These are phyloP conservation scores for Solanum bulbocastanum DNA, from an alignment of 257 asterid species.

Conservation along the genomic window DNA sequence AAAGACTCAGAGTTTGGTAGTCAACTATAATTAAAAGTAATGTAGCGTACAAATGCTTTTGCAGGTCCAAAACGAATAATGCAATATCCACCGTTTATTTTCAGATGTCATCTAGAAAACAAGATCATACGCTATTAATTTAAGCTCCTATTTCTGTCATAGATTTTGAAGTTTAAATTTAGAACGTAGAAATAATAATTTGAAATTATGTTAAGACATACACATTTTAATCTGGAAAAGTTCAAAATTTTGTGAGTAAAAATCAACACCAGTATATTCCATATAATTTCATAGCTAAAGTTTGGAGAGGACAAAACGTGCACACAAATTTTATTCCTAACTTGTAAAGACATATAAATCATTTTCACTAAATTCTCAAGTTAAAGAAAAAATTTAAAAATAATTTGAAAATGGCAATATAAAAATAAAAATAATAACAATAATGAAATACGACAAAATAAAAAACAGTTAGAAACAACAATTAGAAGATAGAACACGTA, in stretches of 20 bases:
- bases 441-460: neutral
- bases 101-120: neutral
- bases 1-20: neutral
- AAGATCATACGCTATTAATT: conserved; percentile 7
- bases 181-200: neutral
- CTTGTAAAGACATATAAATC: neutral
- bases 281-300: neutral
- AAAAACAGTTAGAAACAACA: neutral
- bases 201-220: neutral
- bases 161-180: neutral
- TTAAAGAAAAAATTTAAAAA: neutral
- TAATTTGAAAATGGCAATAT: neutral
- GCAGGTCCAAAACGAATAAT: neutral
- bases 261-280: neutral
- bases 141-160: rapidly evolving
- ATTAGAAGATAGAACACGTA: neutral
- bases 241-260: neutral
- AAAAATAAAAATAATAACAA: neutral
- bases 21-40: conserved; percentile 6
- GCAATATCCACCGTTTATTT: conserved; percentile 32
- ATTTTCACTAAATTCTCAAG: neutral
- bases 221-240: neutral
- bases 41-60: neutral
- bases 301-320: neutral
- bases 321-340: neutral